phyloP scores from a whole-genome alignment of 495 filamentous ascomycete genomes.

The Acidomyces sp. region DNA sequence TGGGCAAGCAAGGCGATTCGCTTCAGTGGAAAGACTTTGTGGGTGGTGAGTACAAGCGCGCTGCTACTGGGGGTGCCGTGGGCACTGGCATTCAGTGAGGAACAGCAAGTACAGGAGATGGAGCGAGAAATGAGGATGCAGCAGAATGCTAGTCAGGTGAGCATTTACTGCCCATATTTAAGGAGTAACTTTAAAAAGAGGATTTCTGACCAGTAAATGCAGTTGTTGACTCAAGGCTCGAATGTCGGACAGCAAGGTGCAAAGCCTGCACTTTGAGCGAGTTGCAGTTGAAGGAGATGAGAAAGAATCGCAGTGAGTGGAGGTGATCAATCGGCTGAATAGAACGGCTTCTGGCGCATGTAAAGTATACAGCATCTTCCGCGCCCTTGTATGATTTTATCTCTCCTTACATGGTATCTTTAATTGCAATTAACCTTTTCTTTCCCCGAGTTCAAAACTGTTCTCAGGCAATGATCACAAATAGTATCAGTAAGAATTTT shows the following conservation, averaged over 20 bases:
- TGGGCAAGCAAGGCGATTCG: conserved; percentile 48
- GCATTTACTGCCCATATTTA: conserved; percentile 20
- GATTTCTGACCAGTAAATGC: neutral
- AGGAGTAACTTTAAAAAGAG: no score
- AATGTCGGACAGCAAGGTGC: conserved; percentile 2
- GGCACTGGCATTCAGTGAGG: conserved; percentile 82
- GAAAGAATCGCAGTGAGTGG: no score
- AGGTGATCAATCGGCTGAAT: no score
- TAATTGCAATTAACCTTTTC: no score
- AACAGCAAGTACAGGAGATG: conserved; percentile 91
- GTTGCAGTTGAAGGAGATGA: no score
- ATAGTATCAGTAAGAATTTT: no score
- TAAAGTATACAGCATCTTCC: no score
- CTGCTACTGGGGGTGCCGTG: conserved; percentile 86
- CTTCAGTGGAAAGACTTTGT: conserved; percentile 70
- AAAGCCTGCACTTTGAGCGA: conserved; percentile 7
- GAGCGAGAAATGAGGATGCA: conserved; percentile 93
- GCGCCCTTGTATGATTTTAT: no score
- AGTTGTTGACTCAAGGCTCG: conserved; percentile 10
- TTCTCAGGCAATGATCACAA: no score
- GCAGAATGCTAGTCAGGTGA: conserved; percentile 58
- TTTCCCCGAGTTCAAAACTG: no score
- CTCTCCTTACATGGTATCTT: no score
- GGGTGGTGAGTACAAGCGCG: conserved; percentile 73
- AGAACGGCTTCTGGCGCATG: no score